Percentiles rank a stretch among this genome's conserved stretches.
Conservation (phyloP, 1,284 basidiomycete species). For the Tilletia horrida region DNA sequence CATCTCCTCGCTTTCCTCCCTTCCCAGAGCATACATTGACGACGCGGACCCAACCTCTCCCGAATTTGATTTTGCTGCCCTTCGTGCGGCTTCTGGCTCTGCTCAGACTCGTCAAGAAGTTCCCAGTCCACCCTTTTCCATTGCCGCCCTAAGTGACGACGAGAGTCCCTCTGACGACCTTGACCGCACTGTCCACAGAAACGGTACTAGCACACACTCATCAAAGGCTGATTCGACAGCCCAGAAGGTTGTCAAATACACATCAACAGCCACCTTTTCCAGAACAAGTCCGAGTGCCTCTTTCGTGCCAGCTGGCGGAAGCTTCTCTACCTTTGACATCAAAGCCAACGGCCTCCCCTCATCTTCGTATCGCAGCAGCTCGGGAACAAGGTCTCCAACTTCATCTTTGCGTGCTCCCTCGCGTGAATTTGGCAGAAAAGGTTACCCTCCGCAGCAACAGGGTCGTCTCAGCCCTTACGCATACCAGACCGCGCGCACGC, state of each 20-base stretch:
- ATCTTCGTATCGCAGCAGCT: background rate
- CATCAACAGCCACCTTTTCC: too few species aligned
- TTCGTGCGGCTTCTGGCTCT: slow-evolving; percentile 4
- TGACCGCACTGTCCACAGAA: too few species aligned
- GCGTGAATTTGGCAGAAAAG: too few species aligned
- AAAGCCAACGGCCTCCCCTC: slow-evolving; percentile 4
- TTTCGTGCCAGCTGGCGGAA: too few species aligned
- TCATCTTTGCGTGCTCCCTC: background rate
- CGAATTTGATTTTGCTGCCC: slow-evolving; percentile 17
- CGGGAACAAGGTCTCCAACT: background rate
- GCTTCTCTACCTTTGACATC: background rate
- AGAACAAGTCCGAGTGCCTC: too few species aligned
- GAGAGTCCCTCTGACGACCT: slow-evolving; percentile 15
- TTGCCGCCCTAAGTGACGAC: slow-evolving; percentile 41
- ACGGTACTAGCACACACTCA: too few species aligned
- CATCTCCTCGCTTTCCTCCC: slow-evolving; percentile 21
- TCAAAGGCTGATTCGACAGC: too few species aligned
- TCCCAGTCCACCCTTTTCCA: slow-evolving; percentile 39
- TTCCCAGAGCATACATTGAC: slow-evolving; percentile 17
- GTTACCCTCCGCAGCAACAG: too few species aligned
- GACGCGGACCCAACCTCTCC: background rate
- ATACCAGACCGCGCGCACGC: background rate
- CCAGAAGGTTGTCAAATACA: too few species aligned
- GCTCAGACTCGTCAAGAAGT: slow-evolving; percentile 24
- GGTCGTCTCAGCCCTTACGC: background rate